Evolutionary conservation across 768 basidiomycete genomes (phyloP), one percentile per base, ranked within the genome.

Genomic region (Xerocomellus amylosporus): DNA sequence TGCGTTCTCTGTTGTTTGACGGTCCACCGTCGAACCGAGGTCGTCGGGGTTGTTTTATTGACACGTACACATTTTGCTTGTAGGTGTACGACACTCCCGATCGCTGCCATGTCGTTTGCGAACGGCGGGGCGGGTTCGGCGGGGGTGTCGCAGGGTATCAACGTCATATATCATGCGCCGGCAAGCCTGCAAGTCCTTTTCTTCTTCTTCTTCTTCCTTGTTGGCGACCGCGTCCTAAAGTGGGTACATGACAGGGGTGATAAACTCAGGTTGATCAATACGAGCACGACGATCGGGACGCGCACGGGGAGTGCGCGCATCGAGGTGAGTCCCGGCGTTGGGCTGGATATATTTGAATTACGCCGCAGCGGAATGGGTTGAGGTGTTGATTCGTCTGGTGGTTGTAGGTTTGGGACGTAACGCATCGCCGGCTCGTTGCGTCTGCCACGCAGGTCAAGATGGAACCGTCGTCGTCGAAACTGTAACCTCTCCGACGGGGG

Each of bases 61-160:
- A 44, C 34, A 3, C n/a, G 44, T 30, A 12, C 19, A 15, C 26
- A 28, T 19, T 2, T 17, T 20, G n/a, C 41, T 12, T 10, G 40
- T 42, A 83, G 80, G 53, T 76, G 77, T 41, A 73, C 77, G 5
- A 69, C 75, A 2, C 64, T 75, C 28, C 67, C 79, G 0, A 71
- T 79, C 39, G 59, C 63, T 0, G 69, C 73, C 7, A 49, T 75
- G 40, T 72, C 73, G 26, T 63, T 65, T 13, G 67, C 69, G 1
- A 64, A 71, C 17, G 72, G 74, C 8, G 68, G 66, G 4, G 12
- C 19, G 13, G 64, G 64, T 7, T 55, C 60, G 10, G 51, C 69
- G 1, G 75, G 75, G 8, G 77, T 80, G 24, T 79, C 80, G 1
- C 77, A 77, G 49, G 71, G 62, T 3, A 77, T 82, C 59, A 75